phyloP scores from a whole-genome alignment of 2,329 filamentous ascomycete genomes.

The Colletotrichum paranaense region DNA sequence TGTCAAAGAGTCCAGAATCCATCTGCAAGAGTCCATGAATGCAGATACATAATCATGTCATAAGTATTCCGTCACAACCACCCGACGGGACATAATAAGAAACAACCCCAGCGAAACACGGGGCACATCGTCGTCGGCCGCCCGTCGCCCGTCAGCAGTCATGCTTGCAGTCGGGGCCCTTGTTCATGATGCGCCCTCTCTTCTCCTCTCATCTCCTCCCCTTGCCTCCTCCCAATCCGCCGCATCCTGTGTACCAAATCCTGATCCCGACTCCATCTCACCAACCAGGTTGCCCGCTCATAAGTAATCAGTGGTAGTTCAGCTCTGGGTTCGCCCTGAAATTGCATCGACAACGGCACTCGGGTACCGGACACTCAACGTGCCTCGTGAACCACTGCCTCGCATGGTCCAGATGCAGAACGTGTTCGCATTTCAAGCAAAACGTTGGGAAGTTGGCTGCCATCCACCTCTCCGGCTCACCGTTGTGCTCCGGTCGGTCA shows the following conservation, averaged over 20 bases:
- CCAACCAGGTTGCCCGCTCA: no score
- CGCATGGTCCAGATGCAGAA: conserved; percentile 75
- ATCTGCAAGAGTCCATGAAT: background rate
- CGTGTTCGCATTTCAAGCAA: conserved; percentile 75
- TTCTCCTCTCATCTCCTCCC: background rate
- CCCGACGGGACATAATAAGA: background rate
- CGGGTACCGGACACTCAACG: conserved; percentile 74
- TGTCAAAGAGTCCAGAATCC: background rate
- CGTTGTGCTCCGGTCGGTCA: conserved; percentile 64
- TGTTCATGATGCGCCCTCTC: background rate
- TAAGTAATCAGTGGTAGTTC: conserved; percentile 55
- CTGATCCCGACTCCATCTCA: no score
- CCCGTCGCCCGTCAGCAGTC: background rate
- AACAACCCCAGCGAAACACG: background rate
- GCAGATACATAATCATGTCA: conserved; percentile 26
- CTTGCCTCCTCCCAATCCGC: background rate
- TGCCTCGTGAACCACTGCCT: conserved; percentile 74
- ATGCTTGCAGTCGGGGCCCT: background rate
- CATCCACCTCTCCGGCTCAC: conserved; percentile 57
- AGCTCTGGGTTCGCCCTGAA: conserved; percentile 70
- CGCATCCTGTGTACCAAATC: no score
- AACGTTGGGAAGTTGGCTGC: conserved; percentile 75
- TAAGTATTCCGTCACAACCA: conserved; percentile 19
- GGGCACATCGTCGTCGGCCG: conserved; percentile 3
- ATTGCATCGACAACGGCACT: conserved; percentile 75